A percentile compares a stretch with the other conserved stretches of the same genome.
These are phyloP conservation scores for Onygena corvina DNA, from an alignment of 2,329 filamentous ascomycete species.

Conservation along the genomic window DNA sequence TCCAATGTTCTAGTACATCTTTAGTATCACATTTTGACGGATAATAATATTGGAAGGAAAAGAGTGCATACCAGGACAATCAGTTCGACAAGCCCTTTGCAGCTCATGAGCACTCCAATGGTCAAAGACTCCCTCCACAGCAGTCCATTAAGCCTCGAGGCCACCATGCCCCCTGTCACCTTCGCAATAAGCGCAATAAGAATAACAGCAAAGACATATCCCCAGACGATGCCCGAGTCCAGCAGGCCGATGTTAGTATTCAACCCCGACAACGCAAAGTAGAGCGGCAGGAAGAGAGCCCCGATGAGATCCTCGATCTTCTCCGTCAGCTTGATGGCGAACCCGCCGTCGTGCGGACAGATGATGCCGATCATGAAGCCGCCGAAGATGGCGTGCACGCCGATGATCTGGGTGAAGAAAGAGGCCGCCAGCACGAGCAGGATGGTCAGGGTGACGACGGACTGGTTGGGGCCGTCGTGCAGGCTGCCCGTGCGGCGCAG, in stretches of 20 bases:
- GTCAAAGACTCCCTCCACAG: constrained; percentile 83
- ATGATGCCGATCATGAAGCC: constrained; percentile 83
- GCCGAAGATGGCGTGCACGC: constrained; percentile 88
- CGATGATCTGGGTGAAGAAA: constrained; percentile 84
- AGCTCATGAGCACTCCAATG: constrained; percentile 88
- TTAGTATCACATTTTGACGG: too few relatives aligned
- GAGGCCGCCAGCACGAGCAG: constrained; percentile 65
- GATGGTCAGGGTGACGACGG: constrained; percentile 69
- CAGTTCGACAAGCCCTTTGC: constrained; percentile 86
- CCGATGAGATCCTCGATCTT: constrained; percentile 88
- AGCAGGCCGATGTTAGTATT: constrained; percentile 79
- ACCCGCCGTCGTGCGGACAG: constrained; percentile 49
- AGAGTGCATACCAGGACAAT: constrained; percentile 64
- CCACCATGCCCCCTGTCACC: constrained; percentile 67
- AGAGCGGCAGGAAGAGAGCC: constrained; percentile 73
- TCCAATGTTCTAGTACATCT: constrained; percentile 59
- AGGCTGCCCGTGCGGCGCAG: constrained; percentile 63
- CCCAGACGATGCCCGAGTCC: constrained; percentile 73
- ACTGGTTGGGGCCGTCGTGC: constrained; percentile 77
- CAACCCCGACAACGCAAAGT: constrained; percentile 84
- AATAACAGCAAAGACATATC: constrained; percentile 74
- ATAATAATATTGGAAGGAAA: not conserved
- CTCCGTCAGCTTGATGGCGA: constrained; percentile 76
- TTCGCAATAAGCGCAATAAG: constrained; percentile 74
- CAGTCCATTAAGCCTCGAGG: constrained; percentile 62